Percentiles rank a stretch among this genome's conserved stretches.
phyloP scores from a whole-genome alignment of 495 filamentous ascomycete genomes.

The Schizothecium vesticola region DNA sequence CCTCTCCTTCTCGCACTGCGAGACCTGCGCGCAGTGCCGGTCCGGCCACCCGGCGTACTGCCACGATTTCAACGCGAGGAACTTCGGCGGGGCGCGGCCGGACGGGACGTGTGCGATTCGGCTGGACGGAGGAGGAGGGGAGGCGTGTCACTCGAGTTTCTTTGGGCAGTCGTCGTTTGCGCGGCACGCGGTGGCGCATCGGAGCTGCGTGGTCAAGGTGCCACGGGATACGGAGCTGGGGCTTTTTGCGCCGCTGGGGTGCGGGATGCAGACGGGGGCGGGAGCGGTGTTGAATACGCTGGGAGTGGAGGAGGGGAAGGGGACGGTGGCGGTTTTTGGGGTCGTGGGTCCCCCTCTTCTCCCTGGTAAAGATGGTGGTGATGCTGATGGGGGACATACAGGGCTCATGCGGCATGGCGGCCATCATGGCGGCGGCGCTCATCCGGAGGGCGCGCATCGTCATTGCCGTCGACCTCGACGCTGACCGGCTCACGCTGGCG shows the following conservation, averaged over 20 bases:
- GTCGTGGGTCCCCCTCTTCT: conserved; percentile 34
- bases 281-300: conserved; percentile 43
- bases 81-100: conserved; percentile 33
- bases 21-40: conserved; percentile 51
- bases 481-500: conserved; percentile 55
- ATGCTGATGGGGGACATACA: background rate
- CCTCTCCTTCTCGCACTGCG: conserved; percentile 40
- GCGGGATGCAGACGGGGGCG: conserved; percentile 42
- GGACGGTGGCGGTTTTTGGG: conserved; percentile 64
- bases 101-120: conserved; percentile 6
- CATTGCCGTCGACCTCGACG: conserved; percentile 60
- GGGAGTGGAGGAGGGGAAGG: conserved; percentile 42
- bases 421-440: conserved; percentile 55
- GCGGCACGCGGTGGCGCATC: conserved; percentile 33
- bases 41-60: conserved; percentile 61
- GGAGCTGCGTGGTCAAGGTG: conserved; percentile 28
- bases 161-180: conserved; percentile 49
- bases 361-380: background rate
- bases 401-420: conserved; percentile 50
- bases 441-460: conserved; percentile 32
- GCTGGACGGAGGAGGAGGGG: conserved; percentile 40
- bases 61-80: conserved; percentile 34
- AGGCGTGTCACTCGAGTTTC: conserved; percentile 59
- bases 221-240: conserved; percentile 25
- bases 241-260: conserved; percentile 40